Evolutionary conservation across 164 flowering plant species (phyloP), one percentile per base, ranked within the genome.

Genomic region (Vitis labrusca): DNA sequence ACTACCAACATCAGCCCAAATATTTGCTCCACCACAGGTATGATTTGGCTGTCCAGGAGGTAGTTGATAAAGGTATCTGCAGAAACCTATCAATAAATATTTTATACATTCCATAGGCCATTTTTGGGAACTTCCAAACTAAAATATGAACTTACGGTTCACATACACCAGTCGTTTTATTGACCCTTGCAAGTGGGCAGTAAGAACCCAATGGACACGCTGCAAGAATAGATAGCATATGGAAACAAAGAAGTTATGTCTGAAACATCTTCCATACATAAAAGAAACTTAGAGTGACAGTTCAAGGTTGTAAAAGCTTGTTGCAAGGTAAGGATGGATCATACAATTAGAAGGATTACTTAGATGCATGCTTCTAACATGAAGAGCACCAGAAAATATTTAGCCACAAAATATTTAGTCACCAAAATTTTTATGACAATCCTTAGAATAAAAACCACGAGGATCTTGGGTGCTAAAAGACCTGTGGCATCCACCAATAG

Each of bases 141-240:
- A 71, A 30, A 60, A 71, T 23, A 9, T 4, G 27, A 72, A 75
- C 91, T 84, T 80, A 89, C 93, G 93, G 93, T 69, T 82, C 85
- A 74, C 93, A 89, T 37, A 73, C 53, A 37, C 91, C 89, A 19
- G 83, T 81, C 56, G 65, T 12, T 23, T 11, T 66, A 63, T 89
- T 80, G 37, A 83, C 79, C 3, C 75, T 83, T 13, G 93, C 85
- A 44, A 68, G 66, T 2, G 91, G 90, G 59, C 93, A 89, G 72
- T 82, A 81, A 16, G 93, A 71, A 59, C 93, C 93, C 59, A 87
- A 60, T 53, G 91, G 93, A 68, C 93, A 89, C 50, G 93, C 93
- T 89, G 72, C 79, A 75, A 73, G 68, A 62, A 65, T 2, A 63
- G 27, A 63, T 17, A 60, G 58, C 64, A 72, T 64, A 56, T 14